Percentiles rank a stretch among this genome's conserved stretches.
These are phyloP conservation scores for Xylariaceae sp. DNA, from an alignment of 2,329 filamentous ascomycete species.

Conservation along the genomic window DNA sequence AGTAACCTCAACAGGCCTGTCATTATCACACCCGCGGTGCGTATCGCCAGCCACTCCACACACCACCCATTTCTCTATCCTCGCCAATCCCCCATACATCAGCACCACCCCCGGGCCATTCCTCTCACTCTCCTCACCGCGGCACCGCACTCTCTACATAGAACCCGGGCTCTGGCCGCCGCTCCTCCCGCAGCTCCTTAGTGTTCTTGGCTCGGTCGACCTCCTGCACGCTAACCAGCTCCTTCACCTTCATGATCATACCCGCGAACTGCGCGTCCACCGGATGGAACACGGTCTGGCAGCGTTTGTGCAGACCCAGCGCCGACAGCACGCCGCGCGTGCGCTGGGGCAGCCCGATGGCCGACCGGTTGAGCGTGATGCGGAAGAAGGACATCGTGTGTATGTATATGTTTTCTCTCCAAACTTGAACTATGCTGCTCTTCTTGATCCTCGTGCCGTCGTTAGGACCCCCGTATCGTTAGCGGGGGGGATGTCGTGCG, in stretches of 20 bases:
- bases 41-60: background rate
- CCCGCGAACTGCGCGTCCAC: conserved; percentile 77
- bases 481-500: no score
- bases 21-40: background rate
- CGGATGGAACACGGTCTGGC: conserved; percentile 85
- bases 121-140: background rate
- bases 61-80: background rate
- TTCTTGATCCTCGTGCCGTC: background rate
- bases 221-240: conserved; percentile 79
- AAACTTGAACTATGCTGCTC: background rate
- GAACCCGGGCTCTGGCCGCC: conserved; percentile 76
- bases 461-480: no score
- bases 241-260: conserved; percentile 92
- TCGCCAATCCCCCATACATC: background rate
- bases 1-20: no score
- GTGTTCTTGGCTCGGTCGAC: conserved; percentile 62
- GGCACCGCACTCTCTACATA: conserved; percentile 61
- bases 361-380: conserved; percentile 83
- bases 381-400: conserved; percentile 73
- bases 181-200: conserved; percentile 63
- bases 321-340: conserved; percentile 77
- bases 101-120: background rate
- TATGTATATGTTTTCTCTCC: background rate
- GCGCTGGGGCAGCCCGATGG: conserved; percentile 80
- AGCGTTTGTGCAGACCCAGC: conserved; percentile 79